A percentile compares a stretch with the other conserved stretches of the same genome.
These are phyloP conservation scores for Crucibulum laeve DNA, from an alignment of 768 basidiomycete species.

Conservation along the genomic window DNA sequence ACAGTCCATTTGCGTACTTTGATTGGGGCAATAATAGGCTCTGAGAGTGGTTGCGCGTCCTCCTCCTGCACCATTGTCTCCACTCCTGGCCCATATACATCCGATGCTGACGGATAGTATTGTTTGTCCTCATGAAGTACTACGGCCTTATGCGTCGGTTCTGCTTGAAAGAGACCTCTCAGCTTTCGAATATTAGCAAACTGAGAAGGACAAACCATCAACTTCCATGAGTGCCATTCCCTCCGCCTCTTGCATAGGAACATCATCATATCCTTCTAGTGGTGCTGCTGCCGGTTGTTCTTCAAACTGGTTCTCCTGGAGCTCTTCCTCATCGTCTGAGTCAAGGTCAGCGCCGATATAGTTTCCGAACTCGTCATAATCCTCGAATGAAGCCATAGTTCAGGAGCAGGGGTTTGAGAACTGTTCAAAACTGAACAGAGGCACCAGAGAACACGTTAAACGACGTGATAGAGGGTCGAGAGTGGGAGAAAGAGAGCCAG, in stretches of 20 bases:
- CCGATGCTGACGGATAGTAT: slow-evolving; percentile 91
- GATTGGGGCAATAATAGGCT: slow-evolving; percentile 93
- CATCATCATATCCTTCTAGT: slow-evolving; percentile 83
- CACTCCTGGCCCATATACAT: slow-evolving; percentile 91
- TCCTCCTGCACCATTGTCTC: slow-evolving; percentile 98
- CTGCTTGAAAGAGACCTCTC: slow-evolving; percentile 2
- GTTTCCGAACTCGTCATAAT: slow-evolving; percentile 95
- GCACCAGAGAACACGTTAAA: not conserved
- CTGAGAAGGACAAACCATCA: slow-evolving; percentile 52
- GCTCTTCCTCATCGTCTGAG: slow-evolving; percentile 75
- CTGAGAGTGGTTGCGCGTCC: slow-evolving; percentile 90
- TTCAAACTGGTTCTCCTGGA: slow-evolving; percentile 45
- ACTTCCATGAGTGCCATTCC: slow-evolving; percentile 78
- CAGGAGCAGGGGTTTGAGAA: not conserved
- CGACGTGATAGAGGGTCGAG: not conserved
- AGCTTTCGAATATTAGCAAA: slow-evolving; percentile 1
- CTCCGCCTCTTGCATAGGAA: slow-evolving; percentile 48
- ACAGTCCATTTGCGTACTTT: slow-evolving; percentile 94
- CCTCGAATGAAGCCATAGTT: slow-evolving; percentile 58
- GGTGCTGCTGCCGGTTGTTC: slow-evolving; percentile 40
- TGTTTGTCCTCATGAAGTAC: slow-evolving; percentile 96
- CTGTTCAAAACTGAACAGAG: not conserved
- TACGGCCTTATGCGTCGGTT: slow-evolving; percentile 60
- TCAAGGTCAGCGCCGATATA: slow-evolving; percentile 95
- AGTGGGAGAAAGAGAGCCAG: not conserved